Conservation (phyloP, 306 rosid species). For the Cucumis sativus region Cucumber_9930_V3 NC_026655.2:1134501-1135000, state of each 20-base stretch:
- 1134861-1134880: background rate
- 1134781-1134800: background rate
- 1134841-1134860: background rate
- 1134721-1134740: background rate
- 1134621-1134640: background rate
- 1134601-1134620: background rate
- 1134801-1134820: background rate
- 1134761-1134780: background rate
- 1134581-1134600: background rate
- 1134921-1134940: slow-evolving; percentile 15
- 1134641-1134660: background rate
- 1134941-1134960: slow-evolving; percentile 92
- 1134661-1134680: background rate
- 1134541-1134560: background rate
- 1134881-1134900: background rate
- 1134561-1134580: background rate
- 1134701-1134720: background rate
- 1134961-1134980: slow-evolving; percentile 74
- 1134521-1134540: background rate
- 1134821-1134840: background rate
- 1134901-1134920: background rate
- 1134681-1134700: background rate
- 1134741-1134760: background rate
- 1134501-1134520: background rate
- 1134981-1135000: slow-evolving; percentile 90